Percentiles rank a stretch among this genome's conserved stretches.
These are phyloP conservation scores for Xanthoconium stramineum DNA, from an alignment of 768 basidiomycete species.

Conservation along the genomic window DNA sequence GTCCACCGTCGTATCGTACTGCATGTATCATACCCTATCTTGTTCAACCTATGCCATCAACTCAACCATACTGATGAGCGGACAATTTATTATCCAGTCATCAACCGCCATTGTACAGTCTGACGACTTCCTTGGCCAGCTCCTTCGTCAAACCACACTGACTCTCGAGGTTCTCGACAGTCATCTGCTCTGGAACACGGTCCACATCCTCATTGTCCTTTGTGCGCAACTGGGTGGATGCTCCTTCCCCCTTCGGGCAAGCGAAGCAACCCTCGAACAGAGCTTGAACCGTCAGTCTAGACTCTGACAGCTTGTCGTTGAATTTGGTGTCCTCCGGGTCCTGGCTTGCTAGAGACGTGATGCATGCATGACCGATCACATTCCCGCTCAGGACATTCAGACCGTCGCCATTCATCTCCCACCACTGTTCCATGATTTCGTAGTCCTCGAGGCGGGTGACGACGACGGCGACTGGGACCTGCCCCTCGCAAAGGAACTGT, in stretches of 20 bases:
- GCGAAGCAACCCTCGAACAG: constrained; percentile 25
- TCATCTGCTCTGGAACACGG: constrained; percentile 13
- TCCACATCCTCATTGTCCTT: too few species aligned
- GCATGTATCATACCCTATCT: too few species aligned
- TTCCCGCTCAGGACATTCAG: too few species aligned
- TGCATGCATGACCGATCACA: constrained; percentile 29
- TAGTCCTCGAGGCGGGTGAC: constrained; percentile 40
- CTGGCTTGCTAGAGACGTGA: constrained; percentile 20
- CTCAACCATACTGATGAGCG: too few species aligned
- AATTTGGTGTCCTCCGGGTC: neutral
- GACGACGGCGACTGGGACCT: constrained; percentile 38
- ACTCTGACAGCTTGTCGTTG: constrained; percentile 8
- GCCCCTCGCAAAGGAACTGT: constrained; percentile 36
- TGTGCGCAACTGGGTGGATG: too few species aligned
- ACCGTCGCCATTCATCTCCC: constrained; percentile 26
- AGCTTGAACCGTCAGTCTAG: constrained; percentile 13
- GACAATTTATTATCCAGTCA: too few species aligned
- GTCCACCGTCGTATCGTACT: too few species aligned
- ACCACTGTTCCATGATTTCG: constrained; percentile 32
- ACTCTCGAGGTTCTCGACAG: constrained; percentile 6
- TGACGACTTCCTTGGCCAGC: constrained; percentile 19
- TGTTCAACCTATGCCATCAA: too few species aligned
- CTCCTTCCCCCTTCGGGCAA: too few species aligned
- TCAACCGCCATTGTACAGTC: constrained; percentile 3
- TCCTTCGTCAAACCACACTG: constrained; percentile 17